Percentiles rank a stretch among this genome's conserved stretches.
phyloP scores from a whole-genome alignment of 2,329 filamentous ascomycete genomes.

The Huntiella decipiens region DNA sequence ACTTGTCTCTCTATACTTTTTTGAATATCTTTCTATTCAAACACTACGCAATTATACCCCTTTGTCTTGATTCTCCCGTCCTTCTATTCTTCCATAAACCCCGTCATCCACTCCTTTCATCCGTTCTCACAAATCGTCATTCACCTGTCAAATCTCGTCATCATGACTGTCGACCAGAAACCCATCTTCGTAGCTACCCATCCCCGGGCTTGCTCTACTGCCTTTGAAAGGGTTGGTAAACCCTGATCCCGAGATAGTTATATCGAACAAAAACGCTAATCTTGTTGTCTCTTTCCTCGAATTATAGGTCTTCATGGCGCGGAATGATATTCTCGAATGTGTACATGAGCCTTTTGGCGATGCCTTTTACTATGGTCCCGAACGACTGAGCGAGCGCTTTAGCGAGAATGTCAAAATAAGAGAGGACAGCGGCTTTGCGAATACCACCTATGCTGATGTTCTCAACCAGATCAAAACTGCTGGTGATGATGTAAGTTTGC shows the following conservation, averaged over 20 bases:
- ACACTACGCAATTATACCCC: too few species aligned
- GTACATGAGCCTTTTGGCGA: conserved; percentile 95
- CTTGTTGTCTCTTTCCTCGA: conserved; percentile 4
- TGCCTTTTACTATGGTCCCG: conserved; percentile 88
- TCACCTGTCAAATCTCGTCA: conserved; percentile 1
- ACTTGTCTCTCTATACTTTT: too few species aligned
- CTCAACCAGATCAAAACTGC: conserved; percentile 57
- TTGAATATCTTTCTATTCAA: too few species aligned
- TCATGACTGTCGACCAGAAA: conserved; percentile 38
- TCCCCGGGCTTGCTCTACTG: conserved; percentile 85
- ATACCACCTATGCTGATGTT: conserved; percentile 58
- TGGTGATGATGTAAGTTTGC: conserved; percentile 43
- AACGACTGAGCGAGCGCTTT: conserved; percentile 65
- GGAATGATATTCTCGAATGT: conserved; percentile 59
- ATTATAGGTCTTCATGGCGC: conserved; percentile 83
- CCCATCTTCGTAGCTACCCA: conserved; percentile 87
- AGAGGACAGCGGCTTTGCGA: conserved; percentile 42
- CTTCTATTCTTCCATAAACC: not conserved
- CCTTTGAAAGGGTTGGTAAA: conserved; percentile 63
- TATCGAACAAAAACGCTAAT: not conserved
- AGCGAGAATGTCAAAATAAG: conserved; percentile 42
- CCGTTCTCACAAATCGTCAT: not conserved
- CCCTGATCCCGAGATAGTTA: conserved; percentile 16
- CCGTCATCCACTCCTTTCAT: not conserved
- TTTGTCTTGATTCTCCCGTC: not conserved